A percentile compares a stretch with the other conserved stretches of the same genome.
Conservation (phyloP, 1,284 basidiomycete genomes). For the Malassezia vespertilionis region DNA sequence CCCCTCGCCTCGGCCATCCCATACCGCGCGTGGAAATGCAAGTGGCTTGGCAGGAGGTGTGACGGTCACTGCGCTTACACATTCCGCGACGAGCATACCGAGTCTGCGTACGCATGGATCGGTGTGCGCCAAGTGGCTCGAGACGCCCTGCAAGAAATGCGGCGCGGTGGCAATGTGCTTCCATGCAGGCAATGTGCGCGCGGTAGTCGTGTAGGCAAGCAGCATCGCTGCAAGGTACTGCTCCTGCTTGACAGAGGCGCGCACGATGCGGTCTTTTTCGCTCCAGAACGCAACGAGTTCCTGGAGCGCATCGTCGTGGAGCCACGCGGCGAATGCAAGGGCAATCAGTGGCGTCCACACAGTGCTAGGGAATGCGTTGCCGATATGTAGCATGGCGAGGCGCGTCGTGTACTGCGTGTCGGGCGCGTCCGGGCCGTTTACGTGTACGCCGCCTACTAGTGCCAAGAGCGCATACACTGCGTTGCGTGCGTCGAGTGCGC, state of each 20-base stretch:
- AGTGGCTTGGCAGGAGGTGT: conserved; percentile 53
- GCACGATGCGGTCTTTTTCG: neutral
- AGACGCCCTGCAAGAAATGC: conserved; percentile 62
- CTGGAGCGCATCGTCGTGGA: neutral
- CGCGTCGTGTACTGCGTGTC: neutral
- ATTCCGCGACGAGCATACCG: conserved; percentile 84
- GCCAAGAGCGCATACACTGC: conserved; percentile 4
- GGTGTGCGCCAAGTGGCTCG: conserved; percentile 54
- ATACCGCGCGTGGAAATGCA: conserved; percentile 60
- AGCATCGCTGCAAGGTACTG: conserved; percentile 2
- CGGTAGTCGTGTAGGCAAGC: neutral
- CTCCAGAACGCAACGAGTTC: conserved; percentile 8
- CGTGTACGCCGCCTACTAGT: neutral
- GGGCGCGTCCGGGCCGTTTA: too few species aligned
- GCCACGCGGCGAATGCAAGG: conserved; percentile 1
- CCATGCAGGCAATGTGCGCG: neutral
- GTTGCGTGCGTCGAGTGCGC: neutral
- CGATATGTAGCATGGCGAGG: neutral
- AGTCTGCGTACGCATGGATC: conserved; percentile 69
- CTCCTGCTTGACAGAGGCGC: conserved; percentile 2
- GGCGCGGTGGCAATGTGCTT: conserved; percentile 51
- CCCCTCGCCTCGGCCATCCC: conserved; percentile 68
- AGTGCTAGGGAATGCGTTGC: neutral
- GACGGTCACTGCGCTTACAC: conserved; percentile 19
- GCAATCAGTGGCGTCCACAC: conserved; percentile 2